Evolutionary conservation across 495 filamentous ascomycete genomes (phyloP).

Genomic region (Xylaria acuta): DNA sequence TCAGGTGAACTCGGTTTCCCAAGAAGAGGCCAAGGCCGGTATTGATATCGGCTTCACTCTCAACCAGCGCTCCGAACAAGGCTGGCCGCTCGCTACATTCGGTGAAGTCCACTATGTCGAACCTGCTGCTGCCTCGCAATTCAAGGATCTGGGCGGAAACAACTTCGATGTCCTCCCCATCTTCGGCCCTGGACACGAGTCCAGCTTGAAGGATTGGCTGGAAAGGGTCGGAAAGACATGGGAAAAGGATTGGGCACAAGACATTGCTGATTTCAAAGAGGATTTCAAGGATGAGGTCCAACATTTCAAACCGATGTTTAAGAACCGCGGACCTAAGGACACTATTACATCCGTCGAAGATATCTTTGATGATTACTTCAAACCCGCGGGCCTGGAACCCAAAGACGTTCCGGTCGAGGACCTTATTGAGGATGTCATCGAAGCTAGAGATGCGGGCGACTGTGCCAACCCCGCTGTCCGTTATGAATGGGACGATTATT

Average conservation of each 20-base stretch:
- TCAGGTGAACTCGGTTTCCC: constrained; percentile 29
- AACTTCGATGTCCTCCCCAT: constrained; percentile 39
- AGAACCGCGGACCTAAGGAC: not conserved
- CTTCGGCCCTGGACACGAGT: constrained; percentile 28
- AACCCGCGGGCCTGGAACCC: not conserved
- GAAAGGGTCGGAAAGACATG: not conserved
- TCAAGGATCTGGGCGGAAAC: constrained; percentile 35
- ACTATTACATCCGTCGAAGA: not conserved
- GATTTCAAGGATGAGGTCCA: not conserved
- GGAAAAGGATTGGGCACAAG: not conserved
- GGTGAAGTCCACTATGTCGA: constrained; percentile 35
- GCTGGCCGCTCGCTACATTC: constrained; percentile 31
- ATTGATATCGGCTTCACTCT: constrained; percentile 8
- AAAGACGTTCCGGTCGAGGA: constrained; percentile 3
- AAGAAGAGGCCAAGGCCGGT: constrained; percentile 34
- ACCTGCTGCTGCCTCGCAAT: constrained; percentile 29
- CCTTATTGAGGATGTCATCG: not conserved
- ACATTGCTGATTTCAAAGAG: not conserved
- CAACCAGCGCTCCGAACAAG: constrained; percentile 11
- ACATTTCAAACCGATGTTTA: not conserved
- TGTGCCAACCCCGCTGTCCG: constrained; percentile 42
- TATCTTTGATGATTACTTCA: not conserved
- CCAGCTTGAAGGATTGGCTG: constrained; percentile 15
- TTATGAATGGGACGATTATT: constrained; percentile 44
- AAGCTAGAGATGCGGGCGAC: constrained; percentile 20